Base-by-base conservation (phyloP, 495 filamentous ascomycete species). In the Penicillium fimorum region DNA sequence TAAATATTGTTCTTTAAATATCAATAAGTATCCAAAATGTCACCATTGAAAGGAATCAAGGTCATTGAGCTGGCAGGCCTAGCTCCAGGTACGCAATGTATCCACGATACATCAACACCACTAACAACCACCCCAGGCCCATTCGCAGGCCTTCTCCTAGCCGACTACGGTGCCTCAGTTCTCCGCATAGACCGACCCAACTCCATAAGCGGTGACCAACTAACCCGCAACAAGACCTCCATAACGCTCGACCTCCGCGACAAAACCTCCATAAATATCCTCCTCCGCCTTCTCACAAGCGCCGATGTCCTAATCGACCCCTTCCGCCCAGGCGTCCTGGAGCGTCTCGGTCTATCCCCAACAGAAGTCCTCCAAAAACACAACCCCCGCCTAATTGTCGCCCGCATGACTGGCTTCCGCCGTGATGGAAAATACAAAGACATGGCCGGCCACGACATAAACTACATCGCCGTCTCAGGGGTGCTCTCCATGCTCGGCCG, bases 381-480 rank as follows among this genome's bases (percentile, higher is more conserved):
- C 4, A 96, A 96, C 63, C 87, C 87, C n/a, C 79, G 86, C 2
- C 73, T 97, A 3, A 83, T 97, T 48, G 84, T 95, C 42, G 90
- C 82, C 5, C 87, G 92, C 15, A 82, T 97, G 76, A 93, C 92
- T 6, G 93, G 93, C 0, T 96, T 96, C 68, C 80, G 92, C 5
- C 81, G 91, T 24, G 90, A 93, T 64, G 92, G 92, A 1, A 85
- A 84, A 60, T 97, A 95, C 71, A 82, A 82, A 41, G 64, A 77
- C 56, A 96, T 96, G 91, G 93, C 93, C 0, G 92, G 93, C n/a
- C 93, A 97, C 62, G 93, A 97, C 67, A 96, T 97, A 67, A 97
- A 97, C 65, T 97, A 96, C 70, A 85, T 97, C 22, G 89, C 92
- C 33, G 90, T 96, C 0, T 89, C 87, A 1, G 93, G 93, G 0